Conservation (phyloP, 2,329 filamentous ascomycete species). For the Chlorencoelia australis region DNA sequence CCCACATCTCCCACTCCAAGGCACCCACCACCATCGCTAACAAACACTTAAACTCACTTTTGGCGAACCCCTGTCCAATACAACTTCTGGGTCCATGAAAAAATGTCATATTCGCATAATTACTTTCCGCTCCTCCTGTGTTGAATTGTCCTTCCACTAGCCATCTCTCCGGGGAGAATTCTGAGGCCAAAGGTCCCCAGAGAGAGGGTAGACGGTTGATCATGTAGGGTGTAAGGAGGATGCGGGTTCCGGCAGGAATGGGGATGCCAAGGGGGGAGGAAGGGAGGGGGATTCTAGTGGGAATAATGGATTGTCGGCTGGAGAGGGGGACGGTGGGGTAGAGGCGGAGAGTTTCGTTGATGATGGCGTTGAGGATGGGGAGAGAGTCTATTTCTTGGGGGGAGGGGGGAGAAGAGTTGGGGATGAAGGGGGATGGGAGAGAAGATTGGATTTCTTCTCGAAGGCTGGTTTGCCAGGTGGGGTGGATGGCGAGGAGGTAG, state of each 20-base stretch:
- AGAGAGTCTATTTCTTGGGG: conserved; percentile 48
- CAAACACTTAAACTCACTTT: conserved; percentile 52
- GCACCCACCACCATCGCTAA: neutral
- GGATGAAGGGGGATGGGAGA: conserved; percentile 32
- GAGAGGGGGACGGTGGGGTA: conserved; percentile 58
- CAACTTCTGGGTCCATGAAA: conserved; percentile 77
- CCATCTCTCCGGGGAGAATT: conserved; percentile 53
- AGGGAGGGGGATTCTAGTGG: conserved; percentile 46
- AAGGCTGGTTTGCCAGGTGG: conserved; percentile 45
- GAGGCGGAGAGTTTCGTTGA: conserved; percentile 57
- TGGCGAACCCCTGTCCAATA: conserved; percentile 73
- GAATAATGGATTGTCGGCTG: conserved; percentile 44
- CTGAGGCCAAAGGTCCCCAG: conserved; percentile 50
- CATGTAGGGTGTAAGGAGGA: conserved; percentile 44
- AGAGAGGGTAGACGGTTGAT: conserved; percentile 45
- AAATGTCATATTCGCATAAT: conserved; percentile 74
- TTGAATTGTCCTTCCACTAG: conserved; percentile 21
- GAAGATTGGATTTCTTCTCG: conserved; percentile 43
- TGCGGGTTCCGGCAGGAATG: conserved; percentile 46
- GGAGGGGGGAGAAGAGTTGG: conserved; percentile 23
- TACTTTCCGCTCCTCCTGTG: conserved; percentile 61
- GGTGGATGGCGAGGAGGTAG: conserved; percentile 50
- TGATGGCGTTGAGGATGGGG: conserved; percentile 56
- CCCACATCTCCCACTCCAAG: conserved; percentile 24
- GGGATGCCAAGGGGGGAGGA: conserved; percentile 44